Evolutionary conservation across 306 rosid species (phyloP).

Genomic region (Quercus cerris): DNA sequence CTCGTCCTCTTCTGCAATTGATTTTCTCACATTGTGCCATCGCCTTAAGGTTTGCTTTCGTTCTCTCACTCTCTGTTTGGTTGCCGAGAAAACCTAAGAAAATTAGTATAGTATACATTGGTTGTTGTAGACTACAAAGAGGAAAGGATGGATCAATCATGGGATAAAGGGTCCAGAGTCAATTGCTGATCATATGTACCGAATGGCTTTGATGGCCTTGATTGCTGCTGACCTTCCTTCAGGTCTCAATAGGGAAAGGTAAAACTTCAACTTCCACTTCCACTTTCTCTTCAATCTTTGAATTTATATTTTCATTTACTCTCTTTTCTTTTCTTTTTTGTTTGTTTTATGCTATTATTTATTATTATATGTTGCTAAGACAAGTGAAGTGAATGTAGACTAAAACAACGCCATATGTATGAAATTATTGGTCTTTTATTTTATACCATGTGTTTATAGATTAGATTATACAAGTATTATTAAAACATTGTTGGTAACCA

Average conservation of each 20-base stretch:
- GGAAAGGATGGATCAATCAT: constrained; percentile 95
- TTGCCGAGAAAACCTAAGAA: not conserved
- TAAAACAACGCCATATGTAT: not conserved
- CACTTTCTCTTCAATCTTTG: too few relatives aligned
- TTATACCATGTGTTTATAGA: not conserved
- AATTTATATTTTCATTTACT: not conserved
- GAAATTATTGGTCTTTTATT: not conserved
- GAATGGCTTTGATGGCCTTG: constrained; percentile 88
- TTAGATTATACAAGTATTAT: not conserved
- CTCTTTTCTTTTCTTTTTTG: too few relatives aligned
- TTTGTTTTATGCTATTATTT: not conserved
- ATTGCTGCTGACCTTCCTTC: constrained; percentile 61
- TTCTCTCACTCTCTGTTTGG: not conserved
- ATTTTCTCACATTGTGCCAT: constrained; percentile 86
- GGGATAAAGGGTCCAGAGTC: constrained; percentile 89
- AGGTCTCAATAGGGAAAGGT: constrained; percentile 87
- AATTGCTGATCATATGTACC: constrained; percentile 91
- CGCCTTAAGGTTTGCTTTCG: constrained; percentile 61
- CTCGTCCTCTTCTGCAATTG: constrained; percentile 52
- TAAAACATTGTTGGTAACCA: not conserved
- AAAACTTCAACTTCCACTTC: constrained; percentile 3
- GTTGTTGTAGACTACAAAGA: constrained; percentile 69
- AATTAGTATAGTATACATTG: not conserved
- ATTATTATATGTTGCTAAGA: not conserved
- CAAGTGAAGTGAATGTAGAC: not conserved